These are phyloP conservation scores for Physcia stellaris DNA, from an alignment of 495 filamentous ascomycete species.

Conservation along the genomic window DNA sequence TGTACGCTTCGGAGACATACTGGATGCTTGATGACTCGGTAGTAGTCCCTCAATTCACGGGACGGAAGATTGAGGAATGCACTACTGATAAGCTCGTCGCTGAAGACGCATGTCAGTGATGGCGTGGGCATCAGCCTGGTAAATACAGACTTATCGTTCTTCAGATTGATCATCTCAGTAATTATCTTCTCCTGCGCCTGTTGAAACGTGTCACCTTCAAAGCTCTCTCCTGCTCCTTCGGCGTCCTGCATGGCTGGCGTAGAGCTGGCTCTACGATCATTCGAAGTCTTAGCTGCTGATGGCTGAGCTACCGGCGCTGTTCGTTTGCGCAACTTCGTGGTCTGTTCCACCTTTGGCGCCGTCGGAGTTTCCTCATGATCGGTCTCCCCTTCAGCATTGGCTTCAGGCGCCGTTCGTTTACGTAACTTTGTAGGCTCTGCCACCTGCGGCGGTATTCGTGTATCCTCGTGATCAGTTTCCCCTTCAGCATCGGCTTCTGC, in stretches of 20 bases:
- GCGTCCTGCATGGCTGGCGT: constrained; percentile 27
- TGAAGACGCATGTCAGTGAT: constrained; percentile 14
- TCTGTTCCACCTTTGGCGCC: constrained; percentile 6
- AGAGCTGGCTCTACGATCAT: constrained; percentile 29
- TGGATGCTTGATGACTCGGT: constrained; percentile 57
- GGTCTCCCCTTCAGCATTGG: constrained; percentile 17
- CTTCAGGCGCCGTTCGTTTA: no score
- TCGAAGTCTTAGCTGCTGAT: constrained; percentile 13
- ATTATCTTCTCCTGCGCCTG: constrained; percentile 73
- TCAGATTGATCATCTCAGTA: constrained; percentile 20
- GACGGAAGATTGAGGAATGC: constrained; percentile 55
- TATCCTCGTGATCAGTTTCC: constrained; percentile 24
- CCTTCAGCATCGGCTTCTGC: constrained; percentile 22
- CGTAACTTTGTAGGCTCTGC: no score
- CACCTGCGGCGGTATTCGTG: no score
- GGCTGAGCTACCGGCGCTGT: constrained; percentile 19
- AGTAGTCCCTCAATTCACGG: constrained; percentile 57
- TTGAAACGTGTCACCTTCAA: constrained; percentile 56
- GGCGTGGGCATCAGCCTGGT: background rate
- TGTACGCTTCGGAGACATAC: constrained; percentile 57
- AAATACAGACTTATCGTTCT: constrained; percentile 10
- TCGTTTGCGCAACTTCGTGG: constrained; percentile 4
- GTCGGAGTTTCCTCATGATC: constrained; percentile 10
- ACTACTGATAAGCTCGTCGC: constrained; percentile 41
- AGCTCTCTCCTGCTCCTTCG: constrained; percentile 35